These are phyloP conservation scores for Protea cynaroides DNA, from an alignment of 164 flowering plant species.

Conservation along the genomic window DNA sequence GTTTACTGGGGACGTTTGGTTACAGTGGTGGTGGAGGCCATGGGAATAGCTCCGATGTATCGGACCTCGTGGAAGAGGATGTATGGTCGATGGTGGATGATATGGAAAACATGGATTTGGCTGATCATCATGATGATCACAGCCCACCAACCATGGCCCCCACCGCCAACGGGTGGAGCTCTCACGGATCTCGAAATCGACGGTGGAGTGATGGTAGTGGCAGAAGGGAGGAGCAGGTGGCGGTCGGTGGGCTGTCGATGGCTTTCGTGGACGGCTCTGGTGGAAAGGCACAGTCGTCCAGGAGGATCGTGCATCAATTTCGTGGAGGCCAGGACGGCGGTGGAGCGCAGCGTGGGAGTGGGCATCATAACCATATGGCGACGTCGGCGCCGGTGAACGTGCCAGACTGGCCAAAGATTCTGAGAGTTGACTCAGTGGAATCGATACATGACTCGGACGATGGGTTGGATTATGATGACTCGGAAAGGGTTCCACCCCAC, in stretches of 20 bases:
- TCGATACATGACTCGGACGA: conserved; percentile 59
- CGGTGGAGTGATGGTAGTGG: conserved; percentile 1
- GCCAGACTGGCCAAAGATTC: conserved; percentile 75
- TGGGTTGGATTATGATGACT: conserved; percentile 28
- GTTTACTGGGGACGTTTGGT: conserved; percentile 10
- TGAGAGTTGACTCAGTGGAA: conserved; percentile 63
- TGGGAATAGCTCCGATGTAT: conserved; percentile 11
- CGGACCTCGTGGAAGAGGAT: conserved; percentile 27
- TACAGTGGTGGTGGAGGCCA: conserved; percentile 6
- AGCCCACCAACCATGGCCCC: background rate
- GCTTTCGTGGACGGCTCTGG: conserved; percentile 56
- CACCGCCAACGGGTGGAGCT: conserved; percentile 1
- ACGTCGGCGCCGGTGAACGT: conserved; percentile 86
- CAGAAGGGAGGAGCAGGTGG: background rate
- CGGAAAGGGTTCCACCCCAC: conserved; percentile 81
- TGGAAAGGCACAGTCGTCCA: conserved; percentile 25
- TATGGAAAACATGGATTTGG: background rate
- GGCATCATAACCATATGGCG: conserved; percentile 42
- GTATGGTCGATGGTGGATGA: conserved; percentile 24
- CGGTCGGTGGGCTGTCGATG: conserved; percentile 71
- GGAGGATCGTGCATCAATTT: conserved; percentile 57
- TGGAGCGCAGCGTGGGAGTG: conserved; percentile 26
- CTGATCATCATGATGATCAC: conserved; percentile 2
- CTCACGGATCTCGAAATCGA: background rate
- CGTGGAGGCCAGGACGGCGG: conserved; percentile 25